Base-by-base conservation (phyloP, 1,139 yeast genomes). In the Meyerozyma sp. region DNA sequence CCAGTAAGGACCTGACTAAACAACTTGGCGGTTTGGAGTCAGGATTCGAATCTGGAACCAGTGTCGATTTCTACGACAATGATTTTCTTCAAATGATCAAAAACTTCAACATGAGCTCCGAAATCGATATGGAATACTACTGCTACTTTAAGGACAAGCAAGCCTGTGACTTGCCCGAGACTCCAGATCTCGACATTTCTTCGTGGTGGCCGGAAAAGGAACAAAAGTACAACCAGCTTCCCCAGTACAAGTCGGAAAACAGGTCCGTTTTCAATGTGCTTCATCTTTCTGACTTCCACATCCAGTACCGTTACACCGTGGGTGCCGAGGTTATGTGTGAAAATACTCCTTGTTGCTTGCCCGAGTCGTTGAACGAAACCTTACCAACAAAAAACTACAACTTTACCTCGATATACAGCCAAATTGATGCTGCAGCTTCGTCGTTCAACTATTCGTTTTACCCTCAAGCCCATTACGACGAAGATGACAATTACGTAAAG, bases 311-410 rank as follows among this genome's bases (percentile, higher is more conserved):
- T 47, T 83, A 81, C 58, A 59, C 70, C 3, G 66, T 75, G 13
- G 86, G 85, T 18, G 58, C 80, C 4, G 88, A 82, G 56, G 78
- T 79, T 13, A 80, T 82, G 54, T 82, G 89, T 60, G 60, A 81
- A 4, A 58, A 62, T 27, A 57, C 62, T 11, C 68, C 76, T 63
- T 79, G 84, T 57, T 43, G 45, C 26, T 62, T 70, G 45, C 70
- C 70, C 0, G 71, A 62, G 38, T 61, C 68, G 9, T 62, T 55
- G 47, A 73, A 65, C 48, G 43, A 53, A 13, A 69, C 62, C 40
- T 54, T 61, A 49, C 63, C 62, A 27, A 47, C 48, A n/a, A 46
- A 50, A 16, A 40, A 51, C 21, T 66, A 67, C 52, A 69, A 70
- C 50, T 70, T 70, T 52, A 64, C 73, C 25, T 48, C 51, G 9